Base-by-base conservation (phyloP, 257 asterid species). In the Solanum ossicruentum region DNA sequence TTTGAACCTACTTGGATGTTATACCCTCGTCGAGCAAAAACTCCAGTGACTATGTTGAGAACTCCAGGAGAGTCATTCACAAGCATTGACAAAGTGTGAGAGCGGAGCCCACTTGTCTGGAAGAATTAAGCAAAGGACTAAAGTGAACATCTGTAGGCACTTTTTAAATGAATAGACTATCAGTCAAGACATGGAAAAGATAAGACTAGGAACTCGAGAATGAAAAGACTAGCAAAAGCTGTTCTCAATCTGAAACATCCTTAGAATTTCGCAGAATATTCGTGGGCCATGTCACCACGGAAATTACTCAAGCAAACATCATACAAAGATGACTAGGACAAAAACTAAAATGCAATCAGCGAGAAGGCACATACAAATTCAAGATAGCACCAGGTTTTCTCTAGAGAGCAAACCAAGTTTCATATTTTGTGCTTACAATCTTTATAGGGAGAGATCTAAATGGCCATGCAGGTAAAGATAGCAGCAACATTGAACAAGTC, bases 51-150 rank as follows among this genome's bases (percentile, higher is more conserved):
- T 83, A 93, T 90, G 92, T 95, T 96, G 86, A 96, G 98, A 86
- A 96, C 99, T 90, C 99, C 99, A 85, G 99, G 99, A 89, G 69
- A 88, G 92, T 96, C 99, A 91, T 92, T 93, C 56, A 96, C 99
- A 86, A 96, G 91, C 95, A 96, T 91, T 82, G 99, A 93, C 66
- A 96, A 91, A 75, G 99, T 96, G 90, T 96, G 99, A 13, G 99
- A 96, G 81, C 97, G 93, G 84, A 96, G 92, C 86, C 99, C 99
- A 82, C 92, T 95, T 63, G 93, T 92, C 99, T 96, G 95, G 83
- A 84, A 88, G 90, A 18, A 82, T 71, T 75, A 86, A 83, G 56
- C 52, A 79, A 77, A 71, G 72, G 28, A 67, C 61, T 54, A 57
- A 47, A 55, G 6, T 70, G 32, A 28, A 55, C 51, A 28, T 41